Conservation (phyloP, 352 stramenopile species). For the Globisporangium nodosum region DNA sequence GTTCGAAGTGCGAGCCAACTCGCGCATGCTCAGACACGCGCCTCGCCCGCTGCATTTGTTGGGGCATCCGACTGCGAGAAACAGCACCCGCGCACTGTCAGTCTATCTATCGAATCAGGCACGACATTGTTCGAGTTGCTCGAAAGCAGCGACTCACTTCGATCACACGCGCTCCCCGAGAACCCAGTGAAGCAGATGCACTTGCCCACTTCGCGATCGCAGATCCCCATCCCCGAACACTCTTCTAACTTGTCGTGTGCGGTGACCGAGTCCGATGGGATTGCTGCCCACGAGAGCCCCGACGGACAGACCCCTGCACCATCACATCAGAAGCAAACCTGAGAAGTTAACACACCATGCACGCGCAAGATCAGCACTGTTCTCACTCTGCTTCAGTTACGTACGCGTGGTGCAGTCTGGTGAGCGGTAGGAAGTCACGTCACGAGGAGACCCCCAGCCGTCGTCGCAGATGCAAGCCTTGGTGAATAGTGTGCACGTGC, state of each 20-base stretch:
- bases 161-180: conserved; percentile 73
- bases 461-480: conserved; percentile 55
- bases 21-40: conserved; percentile 74
- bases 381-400: conserved; percentile 1
- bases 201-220: conserved; percentile 57
- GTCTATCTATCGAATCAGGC: neutral
- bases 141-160: conserved; percentile 26
- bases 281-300: conserved; percentile 44
- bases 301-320: conserved; percentile 44
- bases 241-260: conserved; percentile 52
- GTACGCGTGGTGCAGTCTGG: conserved; percentile 76
- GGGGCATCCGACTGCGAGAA: conserved; percentile 35
- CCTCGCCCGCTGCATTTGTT: conserved; percentile 76
- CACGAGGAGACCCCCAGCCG: conserved; percentile 53
- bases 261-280: conserved; percentile 30
- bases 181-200: conserved; percentile 86
- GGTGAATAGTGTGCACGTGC: conserved; percentile 64
- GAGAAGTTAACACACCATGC: neutral
- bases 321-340: neutral
- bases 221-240: conserved; percentile 86
- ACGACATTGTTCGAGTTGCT: neutral
- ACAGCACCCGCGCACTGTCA: neutral
- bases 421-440: conserved; percentile 67
- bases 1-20: conserved; percentile 56
- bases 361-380: neutral